Percentiles rank a stretch among this genome's conserved stretches.
Conservation (phyloP, 2,329 filamentous ascomycete species). For the Alternaria sp. region DNA sequence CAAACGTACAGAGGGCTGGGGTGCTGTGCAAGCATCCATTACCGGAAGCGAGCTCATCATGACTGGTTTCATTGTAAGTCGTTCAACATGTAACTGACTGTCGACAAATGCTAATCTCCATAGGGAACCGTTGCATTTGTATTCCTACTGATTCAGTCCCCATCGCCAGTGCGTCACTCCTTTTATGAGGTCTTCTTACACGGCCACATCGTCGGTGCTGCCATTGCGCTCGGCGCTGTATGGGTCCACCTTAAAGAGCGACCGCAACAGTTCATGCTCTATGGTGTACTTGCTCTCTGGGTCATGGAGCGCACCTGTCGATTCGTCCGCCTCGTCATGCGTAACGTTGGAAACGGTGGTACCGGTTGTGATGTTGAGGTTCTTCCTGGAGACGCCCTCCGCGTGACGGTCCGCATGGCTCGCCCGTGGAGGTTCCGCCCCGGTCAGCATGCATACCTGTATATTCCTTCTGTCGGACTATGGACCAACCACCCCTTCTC, state of each 20-base stretch:
- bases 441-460: slow-evolving; percentile 81
- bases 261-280: slow-evolving; percentile 67
- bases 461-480: slow-evolving; percentile 75
- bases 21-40: slow-evolving; percentile 53
- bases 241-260: slow-evolving; percentile 70
- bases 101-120: slow-evolving; percentile 64
- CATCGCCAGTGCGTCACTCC: slow-evolving; percentile 75
- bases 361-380: slow-evolving; percentile 76
- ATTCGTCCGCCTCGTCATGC: slow-evolving; percentile 67
- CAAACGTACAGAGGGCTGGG: slow-evolving; percentile 59
- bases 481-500: slow-evolving; percentile 84
- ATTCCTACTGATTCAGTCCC: slow-evolving; percentile 71
- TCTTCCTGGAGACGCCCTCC: slow-evolving; percentile 76
- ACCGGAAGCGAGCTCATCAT: slow-evolving; percentile 60
- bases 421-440: slow-evolving; percentile 79
- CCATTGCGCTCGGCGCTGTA: slow-evolving; percentile 67
- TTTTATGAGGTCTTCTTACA: slow-evolving; percentile 83
- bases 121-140: slow-evolving; percentile 68
- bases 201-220: slow-evolving; percentile 71
- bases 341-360: slow-evolving; percentile 72
- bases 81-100: slow-evolving; percentile 59
- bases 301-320: slow-evolving; percentile 68
- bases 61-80: slow-evolving; percentile 69
- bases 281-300: slow-evolving; percentile 73
- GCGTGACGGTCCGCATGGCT: slow-evolving; percentile 76